Conservation (phyloP, 2,329 filamentous ascomycete genomes). For the Pezicula radicicola region DNA sequence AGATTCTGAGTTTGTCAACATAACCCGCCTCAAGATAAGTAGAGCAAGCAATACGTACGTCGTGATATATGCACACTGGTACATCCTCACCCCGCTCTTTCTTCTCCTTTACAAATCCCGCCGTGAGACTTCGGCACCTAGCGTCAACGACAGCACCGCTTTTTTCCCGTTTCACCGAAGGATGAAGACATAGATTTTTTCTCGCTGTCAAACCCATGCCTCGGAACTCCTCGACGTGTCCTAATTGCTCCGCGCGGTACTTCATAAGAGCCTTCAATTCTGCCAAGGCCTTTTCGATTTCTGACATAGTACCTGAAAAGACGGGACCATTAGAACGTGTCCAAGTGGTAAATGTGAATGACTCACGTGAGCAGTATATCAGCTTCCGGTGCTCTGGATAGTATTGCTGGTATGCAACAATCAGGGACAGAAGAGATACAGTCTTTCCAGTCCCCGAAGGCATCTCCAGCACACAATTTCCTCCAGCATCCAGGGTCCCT, state of each 20-base stretch:
- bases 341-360: not conserved
- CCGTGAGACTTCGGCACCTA: constrained; percentile 91
- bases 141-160: constrained; percentile 92
- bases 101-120: constrained; percentile 96
- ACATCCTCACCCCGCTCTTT: constrained; percentile 94
- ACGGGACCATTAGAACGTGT: not conserved
- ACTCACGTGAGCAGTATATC: constrained; percentile 89
- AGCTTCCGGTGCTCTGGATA: constrained; percentile 92
- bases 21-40: not conserved
- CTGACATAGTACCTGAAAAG: constrained; percentile 80
- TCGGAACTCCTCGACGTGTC: constrained; percentile 86
- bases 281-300: constrained; percentile 95
- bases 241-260: constrained; percentile 86
- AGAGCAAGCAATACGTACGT: constrained; percentile 48
- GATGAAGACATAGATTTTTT: constrained; percentile 95
- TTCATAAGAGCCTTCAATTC: constrained; percentile 94
- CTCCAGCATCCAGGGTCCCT: constrained; percentile 84
- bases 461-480: constrained; percentile 98
- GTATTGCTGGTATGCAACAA: constrained; percentile 93
- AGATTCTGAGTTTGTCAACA: constrained; percentile 62
- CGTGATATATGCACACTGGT: constrained; percentile 92
- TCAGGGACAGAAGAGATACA: constrained; percentile 88
- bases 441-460: constrained; percentile 98
- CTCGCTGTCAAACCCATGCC: constrained; percentile 91
- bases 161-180: constrained; percentile 93